These are phyloP conservation scores for Phaseolus coccineus DNA, from an alignment of 331 rosid species.

Conservation along the genomic window DNA sequence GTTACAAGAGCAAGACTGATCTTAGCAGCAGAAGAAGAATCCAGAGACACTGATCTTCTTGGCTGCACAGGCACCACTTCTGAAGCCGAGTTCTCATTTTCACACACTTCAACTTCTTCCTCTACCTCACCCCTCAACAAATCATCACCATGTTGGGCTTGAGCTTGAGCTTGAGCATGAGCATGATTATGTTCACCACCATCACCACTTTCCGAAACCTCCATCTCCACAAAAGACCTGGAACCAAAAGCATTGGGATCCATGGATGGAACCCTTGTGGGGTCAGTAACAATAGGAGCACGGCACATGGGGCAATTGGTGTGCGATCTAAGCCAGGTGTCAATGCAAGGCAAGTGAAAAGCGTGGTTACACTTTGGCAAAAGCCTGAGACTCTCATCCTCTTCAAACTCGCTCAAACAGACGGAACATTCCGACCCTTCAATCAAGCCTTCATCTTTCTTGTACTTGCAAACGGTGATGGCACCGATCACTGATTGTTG, in stretches of 20 bases:
- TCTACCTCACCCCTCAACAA: slow-evolving; percentile 34
- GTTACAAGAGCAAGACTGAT: slow-evolving; percentile 47
- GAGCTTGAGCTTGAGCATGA: neutral
- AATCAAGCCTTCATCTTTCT: slow-evolving; percentile 52
- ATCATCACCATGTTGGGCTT: neutral
- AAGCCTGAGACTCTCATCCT: slow-evolving; percentile 53
- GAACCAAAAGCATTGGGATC: slow-evolving; percentile 29
- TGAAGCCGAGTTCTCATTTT: neutral
- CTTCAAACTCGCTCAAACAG: slow-evolving; percentile 56
- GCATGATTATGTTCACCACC: neutral
- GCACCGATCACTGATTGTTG: slow-evolving; percentile 48
- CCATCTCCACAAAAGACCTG: slow-evolving; percentile 20
- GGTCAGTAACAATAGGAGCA: slow-evolving; percentile 51
- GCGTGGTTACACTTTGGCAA: slow-evolving; percentile 63
- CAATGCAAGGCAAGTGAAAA: slow-evolving; percentile 62
- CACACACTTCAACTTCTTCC: slow-evolving; percentile 37
- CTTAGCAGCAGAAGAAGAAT: slow-evolving; percentile 52
- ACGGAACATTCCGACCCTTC: slow-evolving; percentile 62
- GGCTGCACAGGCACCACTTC: slow-evolving; percentile 40
- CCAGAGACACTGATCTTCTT: slow-evolving; percentile 59
- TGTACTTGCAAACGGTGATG: slow-evolving; percentile 51
- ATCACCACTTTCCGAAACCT: neutral
- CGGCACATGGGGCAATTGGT: slow-evolving; percentile 59
- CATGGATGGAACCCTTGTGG: slow-evolving; percentile 36
- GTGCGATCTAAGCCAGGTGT: slow-evolving; percentile 62